Conservation (phyloP, 2,329 filamentous ascomycete genomes). For the Trichoderma asperellum region DNA sequence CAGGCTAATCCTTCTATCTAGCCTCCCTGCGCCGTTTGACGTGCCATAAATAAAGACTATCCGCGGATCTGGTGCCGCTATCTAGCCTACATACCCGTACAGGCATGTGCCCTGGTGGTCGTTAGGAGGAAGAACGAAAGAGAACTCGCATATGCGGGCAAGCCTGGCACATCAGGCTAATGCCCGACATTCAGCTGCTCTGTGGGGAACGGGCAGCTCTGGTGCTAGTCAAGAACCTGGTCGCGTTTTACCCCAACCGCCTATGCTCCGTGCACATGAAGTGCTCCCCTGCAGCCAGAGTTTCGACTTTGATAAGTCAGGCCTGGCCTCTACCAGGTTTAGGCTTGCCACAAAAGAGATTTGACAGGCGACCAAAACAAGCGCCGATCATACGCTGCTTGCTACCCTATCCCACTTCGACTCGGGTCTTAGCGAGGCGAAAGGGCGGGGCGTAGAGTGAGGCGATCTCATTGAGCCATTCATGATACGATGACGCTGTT, state of each 20-base stretch:
- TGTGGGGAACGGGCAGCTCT: constrained; percentile 1
- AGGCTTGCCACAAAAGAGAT: background rate
- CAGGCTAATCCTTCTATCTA: background rate
- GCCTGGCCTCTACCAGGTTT: background rate
- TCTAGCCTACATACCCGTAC: background rate
- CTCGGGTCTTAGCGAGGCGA: background rate
- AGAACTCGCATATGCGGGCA: background rate
- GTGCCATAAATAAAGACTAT: background rate
- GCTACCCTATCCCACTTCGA: background rate
- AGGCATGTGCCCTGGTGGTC: background rate
- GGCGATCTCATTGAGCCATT: background rate
- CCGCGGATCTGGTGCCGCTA: background rate
- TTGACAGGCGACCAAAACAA: constrained; percentile 11
- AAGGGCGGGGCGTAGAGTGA: background rate
- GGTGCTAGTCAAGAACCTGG: background rate
- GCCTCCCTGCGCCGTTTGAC: background rate
- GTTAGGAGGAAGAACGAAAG: background rate
- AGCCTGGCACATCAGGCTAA: constrained; percentile 15
- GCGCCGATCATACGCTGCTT: background rate
- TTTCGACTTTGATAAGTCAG: constrained; percentile 21
- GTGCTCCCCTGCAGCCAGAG: background rate
- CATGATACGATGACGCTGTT: background rate
- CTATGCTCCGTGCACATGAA: background rate
- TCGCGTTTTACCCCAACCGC: constrained; percentile 22
- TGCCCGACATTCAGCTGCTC: constrained; percentile 21